Conservation (phyloP, 83 land plant genomes). For the Thuja plicata region DNA sequence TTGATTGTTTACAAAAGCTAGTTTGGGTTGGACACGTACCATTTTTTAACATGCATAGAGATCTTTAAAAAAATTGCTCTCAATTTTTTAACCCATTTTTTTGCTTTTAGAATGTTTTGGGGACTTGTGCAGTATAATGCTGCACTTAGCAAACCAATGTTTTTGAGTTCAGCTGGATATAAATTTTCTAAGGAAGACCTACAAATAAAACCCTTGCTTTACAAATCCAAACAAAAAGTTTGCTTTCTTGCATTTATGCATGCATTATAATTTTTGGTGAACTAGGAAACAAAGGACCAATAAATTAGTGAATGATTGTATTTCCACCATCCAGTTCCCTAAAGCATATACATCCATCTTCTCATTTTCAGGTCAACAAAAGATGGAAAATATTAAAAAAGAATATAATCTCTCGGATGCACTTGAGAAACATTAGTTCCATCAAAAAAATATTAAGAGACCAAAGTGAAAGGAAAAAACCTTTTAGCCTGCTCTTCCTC, state of each 20-base stretch:
- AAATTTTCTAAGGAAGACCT: too few species aligned
- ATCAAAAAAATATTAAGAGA: neutral
- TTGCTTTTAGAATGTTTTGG: too few species aligned
- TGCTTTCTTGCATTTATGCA: neutral
- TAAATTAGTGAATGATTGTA: neutral
- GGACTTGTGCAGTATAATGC: too few species aligned
- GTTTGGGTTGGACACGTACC: too few species aligned
- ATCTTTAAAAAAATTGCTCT: too few species aligned
- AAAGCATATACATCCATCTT: neutral
- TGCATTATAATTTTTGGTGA: neutral
- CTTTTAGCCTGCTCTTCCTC: conserved; percentile 97
- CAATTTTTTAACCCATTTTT: too few species aligned
- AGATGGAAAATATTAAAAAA: neutral
- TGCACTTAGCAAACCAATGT: too few species aligned
- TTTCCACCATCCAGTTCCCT: neutral
- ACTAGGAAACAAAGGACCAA: neutral
- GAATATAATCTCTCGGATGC: neutral
- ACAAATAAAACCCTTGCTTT: too few species aligned
- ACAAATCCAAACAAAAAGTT: neutral
- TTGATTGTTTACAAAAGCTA: too few species aligned
- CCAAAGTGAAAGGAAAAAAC: conserved; percentile 24
- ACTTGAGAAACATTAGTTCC: neutral
- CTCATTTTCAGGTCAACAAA: neutral
- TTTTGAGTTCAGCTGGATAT: too few species aligned
- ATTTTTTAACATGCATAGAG: too few species aligned